Evolutionary conservation across 108 stramenopile genomes (phyloP), one percentile per base, ranked within the genome.

Genomic region (Epithemia pelagica): DNA sequence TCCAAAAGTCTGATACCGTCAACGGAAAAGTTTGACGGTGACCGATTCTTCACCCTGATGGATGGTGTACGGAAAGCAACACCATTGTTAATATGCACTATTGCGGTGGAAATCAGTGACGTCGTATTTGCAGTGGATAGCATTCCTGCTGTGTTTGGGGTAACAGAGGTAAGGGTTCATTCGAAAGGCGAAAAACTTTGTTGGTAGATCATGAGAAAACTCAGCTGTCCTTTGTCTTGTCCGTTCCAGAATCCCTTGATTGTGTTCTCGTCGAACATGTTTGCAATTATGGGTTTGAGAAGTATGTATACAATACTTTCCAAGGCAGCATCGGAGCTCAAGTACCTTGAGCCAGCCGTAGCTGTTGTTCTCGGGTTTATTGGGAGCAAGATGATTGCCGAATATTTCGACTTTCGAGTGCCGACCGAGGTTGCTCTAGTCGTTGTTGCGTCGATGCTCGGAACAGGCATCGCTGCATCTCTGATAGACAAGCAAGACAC

Each of bases 101-200:
- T 97, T 27, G 92, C 95, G 33, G 82, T 98, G 23, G 97, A 98
- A 80, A 83, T 96, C 28, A 87, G 85, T 68, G 97, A 98, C 77
- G 85, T 98, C 46, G 92, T 97, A 5, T 98, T 98, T 78, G 97
- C 96, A 10, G 92, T 97, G 26, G 95, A 96, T 59, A 95, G 91
- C 62, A 94, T 98, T 64, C 97, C 97, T 8, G 96, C 97, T 26
- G 95, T 95, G 8, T 93, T 96, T 72, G 97, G 95, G 52, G 94
- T 97, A 0, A 93, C 94, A n/a, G 82, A 80, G 71, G 91, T 92
- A 73, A 83, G 88, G 66, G 2, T 62, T 0, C 37, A 46, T 10
- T 46, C 15, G 37, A 46, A 46, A 15, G 37, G 37, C 15, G 10
- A 15, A 46, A 5, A 46, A 46, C 37, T 46, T 46, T 46, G 37